Evolutionary conservation across 2,329 filamentous ascomycete species (phyloP).

Genomic region (Hypoxylon sp.): DNA sequence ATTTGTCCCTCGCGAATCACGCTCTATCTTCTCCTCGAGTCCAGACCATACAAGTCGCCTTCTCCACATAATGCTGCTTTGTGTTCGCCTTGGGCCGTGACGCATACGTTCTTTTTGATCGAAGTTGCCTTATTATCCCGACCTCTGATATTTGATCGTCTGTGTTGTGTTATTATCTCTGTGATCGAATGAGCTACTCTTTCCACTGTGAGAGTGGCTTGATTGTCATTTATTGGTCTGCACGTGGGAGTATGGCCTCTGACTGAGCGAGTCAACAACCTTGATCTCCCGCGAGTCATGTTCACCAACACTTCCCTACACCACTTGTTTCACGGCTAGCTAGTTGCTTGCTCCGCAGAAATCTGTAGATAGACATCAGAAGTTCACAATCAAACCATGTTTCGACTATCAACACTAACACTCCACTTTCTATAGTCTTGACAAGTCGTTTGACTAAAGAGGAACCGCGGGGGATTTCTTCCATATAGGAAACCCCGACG

Average conservation of each 20-base stretch:
- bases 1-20: background rate
- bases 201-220: constrained; percentile 27
- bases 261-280: constrained; percentile 29
- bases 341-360: constrained; percentile 38
- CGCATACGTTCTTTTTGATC: constrained; percentile 35
- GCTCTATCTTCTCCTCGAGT: constrained; percentile 11
- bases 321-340: constrained; percentile 35
- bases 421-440: constrained; percentile 35
- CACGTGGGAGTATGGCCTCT: constrained; percentile 30
- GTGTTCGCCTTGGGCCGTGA: constrained; percentile 42
- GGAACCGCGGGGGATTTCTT: constrained; percentile 28
- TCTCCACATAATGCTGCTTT: constrained; percentile 29
- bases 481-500: constrained; percentile 33
- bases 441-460: constrained; percentile 40
- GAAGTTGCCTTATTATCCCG: constrained; percentile 36
- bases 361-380: constrained; percentile 38
- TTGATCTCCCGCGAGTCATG: constrained; percentile 47
- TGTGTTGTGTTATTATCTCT: constrained; percentile 39
- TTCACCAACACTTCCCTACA: constrained; percentile 32
- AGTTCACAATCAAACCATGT: constrained; percentile 30
- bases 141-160: constrained; percentile 38
- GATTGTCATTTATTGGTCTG: constrained; percentile 16
- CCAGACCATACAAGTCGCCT: constrained; percentile 17
- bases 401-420: constrained; percentile 41
- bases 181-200: constrained; percentile 34